Evolutionary conservation across 2,329 filamentous ascomycete species (phyloP).

Genomic region (Fusarium nygamai): DNA sequence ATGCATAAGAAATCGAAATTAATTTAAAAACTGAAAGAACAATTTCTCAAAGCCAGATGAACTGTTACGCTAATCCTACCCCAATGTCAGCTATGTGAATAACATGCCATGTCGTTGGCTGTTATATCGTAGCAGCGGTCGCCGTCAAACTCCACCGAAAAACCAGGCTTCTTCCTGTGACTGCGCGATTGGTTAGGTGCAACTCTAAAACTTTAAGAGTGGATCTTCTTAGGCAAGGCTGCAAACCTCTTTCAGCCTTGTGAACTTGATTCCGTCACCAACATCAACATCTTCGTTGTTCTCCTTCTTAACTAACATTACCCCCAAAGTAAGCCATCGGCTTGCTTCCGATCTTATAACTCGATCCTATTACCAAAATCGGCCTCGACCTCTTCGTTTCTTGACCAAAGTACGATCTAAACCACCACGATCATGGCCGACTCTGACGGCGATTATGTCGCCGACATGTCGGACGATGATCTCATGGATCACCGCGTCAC

Average conservation of each 20-base stretch:
- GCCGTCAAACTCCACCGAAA: background rate
- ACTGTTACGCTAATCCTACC: background rate
- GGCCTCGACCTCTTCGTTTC: background rate
- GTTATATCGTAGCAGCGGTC: background rate
- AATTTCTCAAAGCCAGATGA: background rate
- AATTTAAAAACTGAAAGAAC: conserved; percentile 31
- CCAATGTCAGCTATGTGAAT: background rate
- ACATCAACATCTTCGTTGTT: conserved; percentile 9
- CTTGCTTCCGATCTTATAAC: background rate
- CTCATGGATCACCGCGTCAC: conserved; percentile 61
- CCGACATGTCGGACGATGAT: conserved; percentile 72
- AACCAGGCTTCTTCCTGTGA: conserved; percentile 12
- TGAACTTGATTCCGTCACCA: conserved; percentile 36
- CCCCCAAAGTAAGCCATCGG: background rate
- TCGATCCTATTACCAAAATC: background rate
- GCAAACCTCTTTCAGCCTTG: conserved; percentile 38
- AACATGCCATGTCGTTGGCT: background rate
- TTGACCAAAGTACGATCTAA: background rate
- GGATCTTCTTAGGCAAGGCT: conserved; percentile 39
- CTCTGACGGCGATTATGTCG: conserved; percentile 77
- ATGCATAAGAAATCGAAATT: conserved; percentile 45
- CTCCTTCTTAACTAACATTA: background rate
- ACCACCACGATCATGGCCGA: conserved; percentile 66
- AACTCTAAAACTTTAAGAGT: conserved; percentile 20
- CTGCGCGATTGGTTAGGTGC: conserved; percentile 28